Evolutionary conservation across 2,329 filamentous ascomycete genomes (phyloP), one percentile per base, ranked within the genome.

Genomic region (Apiospora rasikravindrae): DNA sequence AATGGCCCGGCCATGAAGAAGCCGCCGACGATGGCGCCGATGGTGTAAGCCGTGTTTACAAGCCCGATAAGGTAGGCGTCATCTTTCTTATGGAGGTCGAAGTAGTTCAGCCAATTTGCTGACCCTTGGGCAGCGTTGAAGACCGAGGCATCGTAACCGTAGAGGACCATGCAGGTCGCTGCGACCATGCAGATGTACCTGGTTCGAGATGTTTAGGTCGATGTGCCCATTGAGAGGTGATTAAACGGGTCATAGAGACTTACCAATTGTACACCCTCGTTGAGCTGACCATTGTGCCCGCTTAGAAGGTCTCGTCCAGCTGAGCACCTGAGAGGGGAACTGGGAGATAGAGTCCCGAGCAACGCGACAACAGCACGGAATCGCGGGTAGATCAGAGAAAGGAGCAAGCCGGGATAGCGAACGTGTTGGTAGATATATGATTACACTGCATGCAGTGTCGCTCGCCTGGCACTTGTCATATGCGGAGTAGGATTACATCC

Each of bases 121-220:
- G 90, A 92, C 44, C 89, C 90, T 80, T 93, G 91, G 7, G 93
- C 88, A 6, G 91, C 90, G 80, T 94, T 94, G 85, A 91, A 94
- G 67, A 93, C 91, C 49, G 90, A 92, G 1, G 91, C 91, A 86
- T 93, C 92, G 79, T 93, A 93, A 72, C 92, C 92, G 79, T 93
- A 93, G 64, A 94, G 85, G 29, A 93, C 90, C 92, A 93, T 93
- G 80, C 90, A 93, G 80, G 90, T 90, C 77, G 92, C 91, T 71
- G 91, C 91, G 75, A 93, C 89, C 69, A 92, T 84, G 73, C 90
- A 91, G 75, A 92, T 89, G 83, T 91, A 93, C 90, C 89, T 88
- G 44, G 6, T n/a, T 24, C 42, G 19, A 11, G 13, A 22, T 49
- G 42, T 64, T 64, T 22, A 64, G 57, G 22, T 29, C 4, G 42